Evolutionary conservation across 177 flowering plant genomes (phyloP).

Genomic region (Telopea speciosissima): DNA sequence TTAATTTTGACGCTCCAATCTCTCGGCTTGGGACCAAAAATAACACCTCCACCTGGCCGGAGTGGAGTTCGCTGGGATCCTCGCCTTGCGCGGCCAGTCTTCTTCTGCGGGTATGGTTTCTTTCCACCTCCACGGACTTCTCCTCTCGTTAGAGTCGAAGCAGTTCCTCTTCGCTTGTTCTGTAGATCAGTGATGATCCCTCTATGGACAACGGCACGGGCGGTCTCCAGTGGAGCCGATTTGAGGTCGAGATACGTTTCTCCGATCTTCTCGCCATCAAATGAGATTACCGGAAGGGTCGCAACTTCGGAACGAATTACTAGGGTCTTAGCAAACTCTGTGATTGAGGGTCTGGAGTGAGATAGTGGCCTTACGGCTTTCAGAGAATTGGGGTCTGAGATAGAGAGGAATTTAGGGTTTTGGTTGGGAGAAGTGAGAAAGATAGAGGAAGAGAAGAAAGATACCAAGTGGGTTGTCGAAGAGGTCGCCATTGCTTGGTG

Average conservation of each 20-base stretch:
- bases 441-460: constrained; percentile 61
- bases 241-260: constrained; percentile 64
- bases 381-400: constrained; percentile 3
- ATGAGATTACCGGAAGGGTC: constrained; percentile 75
- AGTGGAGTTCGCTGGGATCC: constrained; percentile 87
- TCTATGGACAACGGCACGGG: constrained; percentile 92
- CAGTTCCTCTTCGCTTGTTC: constrained; percentile 87
- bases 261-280: constrained; percentile 71
- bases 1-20: constrained; percentile 94
- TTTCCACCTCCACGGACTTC: constrained; percentile 91
- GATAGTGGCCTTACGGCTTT: constrained; percentile 4
- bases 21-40: constrained; percentile 88
- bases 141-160: constrained; percentile 85
- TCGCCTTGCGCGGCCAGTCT: constrained; percentile 77
- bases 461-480: constrained; percentile 22
- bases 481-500: constrained; percentile 14
- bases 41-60: constrained; percentile 89
- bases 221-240: constrained; percentile 77
- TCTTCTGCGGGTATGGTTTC: constrained; percentile 93
- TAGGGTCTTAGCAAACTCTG: constrained; percentile 12
- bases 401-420: constrained; percentile 17
- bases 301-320: constrained; percentile 37
- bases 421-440: constrained; percentile 27
- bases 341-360: constrained; percentile 8
- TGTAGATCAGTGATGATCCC: constrained; percentile 73